Evolutionary conservation across 2,329 filamentous ascomycete genomes (phyloP).

Genomic region (Penicillium capsulatum): DNA sequence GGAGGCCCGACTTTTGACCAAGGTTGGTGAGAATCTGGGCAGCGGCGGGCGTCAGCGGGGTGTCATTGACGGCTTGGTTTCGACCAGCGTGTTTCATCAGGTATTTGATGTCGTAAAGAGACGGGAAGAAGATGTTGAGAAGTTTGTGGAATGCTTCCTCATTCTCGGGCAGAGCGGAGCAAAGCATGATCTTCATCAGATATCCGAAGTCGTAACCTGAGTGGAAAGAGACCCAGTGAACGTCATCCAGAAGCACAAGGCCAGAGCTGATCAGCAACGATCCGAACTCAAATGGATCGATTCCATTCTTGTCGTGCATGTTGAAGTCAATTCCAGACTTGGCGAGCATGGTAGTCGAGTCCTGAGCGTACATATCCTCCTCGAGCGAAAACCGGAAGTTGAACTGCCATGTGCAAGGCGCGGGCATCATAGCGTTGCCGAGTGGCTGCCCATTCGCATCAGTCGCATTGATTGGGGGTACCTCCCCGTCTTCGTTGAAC

Average conservation of each 20-base stretch:
- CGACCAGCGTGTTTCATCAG: conserved; percentile 85
- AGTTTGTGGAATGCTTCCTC: conserved; percentile 84
- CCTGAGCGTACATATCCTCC: conserved; percentile 95
- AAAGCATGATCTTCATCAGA: conserved; percentile 86
- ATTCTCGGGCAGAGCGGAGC: conserved; percentile 76
- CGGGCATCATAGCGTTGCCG: conserved; percentile 51
- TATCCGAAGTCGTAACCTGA: conserved; percentile 98
- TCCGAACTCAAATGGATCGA: conserved; percentile 85
- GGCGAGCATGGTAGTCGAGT: conserved; percentile 85
- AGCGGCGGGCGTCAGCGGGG: conserved; percentile 60
- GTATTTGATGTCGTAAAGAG: conserved; percentile 93
- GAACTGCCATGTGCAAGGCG: conserved; percentile 96
- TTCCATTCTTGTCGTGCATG: conserved; percentile 78
- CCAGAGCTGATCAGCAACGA: conserved; percentile 87
- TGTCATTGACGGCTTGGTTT: conserved; percentile 61
- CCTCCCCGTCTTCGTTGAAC: conserved; percentile 85
- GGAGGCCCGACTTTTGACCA: conserved; percentile 84
- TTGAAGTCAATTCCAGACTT: conserved; percentile 91
- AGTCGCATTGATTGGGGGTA: conserved; percentile 66
- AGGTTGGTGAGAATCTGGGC: conserved; percentile 76
- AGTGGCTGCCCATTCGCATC: conserved; percentile 50
- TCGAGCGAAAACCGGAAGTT: conserved; percentile 96
- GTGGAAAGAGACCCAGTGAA: conserved; percentile 97
- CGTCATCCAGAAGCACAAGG: conserved; percentile 78
- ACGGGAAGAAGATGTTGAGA: conserved; percentile 89